Evolutionary conservation across 345 rosid species (phyloP).

Genomic region (Hibiscus syriacus): DNA sequence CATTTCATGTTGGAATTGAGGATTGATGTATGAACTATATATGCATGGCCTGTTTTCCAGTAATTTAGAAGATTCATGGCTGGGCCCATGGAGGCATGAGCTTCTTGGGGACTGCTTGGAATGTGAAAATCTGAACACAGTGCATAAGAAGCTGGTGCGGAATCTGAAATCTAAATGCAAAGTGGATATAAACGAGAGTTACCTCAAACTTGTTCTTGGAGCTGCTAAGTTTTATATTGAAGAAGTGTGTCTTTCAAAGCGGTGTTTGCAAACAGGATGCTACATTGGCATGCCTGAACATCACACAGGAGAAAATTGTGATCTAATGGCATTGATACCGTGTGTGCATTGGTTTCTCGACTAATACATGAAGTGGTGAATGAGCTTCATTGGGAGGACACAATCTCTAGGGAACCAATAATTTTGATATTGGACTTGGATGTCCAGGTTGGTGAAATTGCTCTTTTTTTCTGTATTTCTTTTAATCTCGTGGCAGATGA

Average conservation of each 20-base stretch:
- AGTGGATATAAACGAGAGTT: slow-evolving; percentile 51
- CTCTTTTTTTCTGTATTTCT: not conserved
- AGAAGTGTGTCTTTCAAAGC: slow-evolving; percentile 40
- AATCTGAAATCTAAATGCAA: slow-evolving; percentile 72
- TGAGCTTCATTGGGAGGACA: slow-evolving; percentile 41
- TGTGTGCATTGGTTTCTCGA: slow-evolving; percentile 44
- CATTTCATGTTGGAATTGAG: not conserved
- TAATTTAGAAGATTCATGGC: slow-evolving; percentile 77
- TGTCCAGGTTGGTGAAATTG: slow-evolving; percentile 61
- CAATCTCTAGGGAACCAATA: slow-evolving; percentile 48
- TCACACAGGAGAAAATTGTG: slow-evolving; percentile 28
- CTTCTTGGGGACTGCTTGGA: slow-evolving; percentile 58
- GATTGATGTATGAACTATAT: slow-evolving; percentile 2
- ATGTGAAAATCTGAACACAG: slow-evolving; percentile 30
- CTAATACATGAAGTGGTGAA: slow-evolving; percentile 48
- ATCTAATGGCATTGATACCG: slow-evolving; percentile 25
- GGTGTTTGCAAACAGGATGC: slow-evolving; percentile 49
- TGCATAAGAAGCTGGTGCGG: slow-evolving; percentile 44
- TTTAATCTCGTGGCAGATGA: not conserved
- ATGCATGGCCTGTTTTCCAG: slow-evolving; percentile 28
- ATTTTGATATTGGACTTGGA: slow-evolving; percentile 70
- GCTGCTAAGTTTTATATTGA: slow-evolving; percentile 32
- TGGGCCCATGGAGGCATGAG: slow-evolving; percentile 73
- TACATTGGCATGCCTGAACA: slow-evolving; percentile 36
- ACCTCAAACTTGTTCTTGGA: slow-evolving; percentile 53